Evolutionary conservation across 352 stramenopile species (phyloP), one percentile per base, ranked within the genome.

Genomic region (Pythium utonaiense): DNA sequence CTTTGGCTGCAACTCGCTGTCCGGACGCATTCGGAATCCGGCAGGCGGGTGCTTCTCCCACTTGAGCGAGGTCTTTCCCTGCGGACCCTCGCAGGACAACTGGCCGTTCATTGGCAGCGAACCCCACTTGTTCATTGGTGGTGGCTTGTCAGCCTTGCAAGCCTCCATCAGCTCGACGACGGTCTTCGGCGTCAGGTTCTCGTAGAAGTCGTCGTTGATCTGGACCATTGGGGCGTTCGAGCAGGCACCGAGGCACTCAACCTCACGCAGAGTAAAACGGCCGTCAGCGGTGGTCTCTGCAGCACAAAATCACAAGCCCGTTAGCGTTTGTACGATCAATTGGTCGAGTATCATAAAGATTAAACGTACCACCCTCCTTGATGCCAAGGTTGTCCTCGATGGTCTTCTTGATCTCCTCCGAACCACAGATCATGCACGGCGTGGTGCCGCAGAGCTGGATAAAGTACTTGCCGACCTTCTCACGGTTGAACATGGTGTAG

Each of bases 141-240:
- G 96, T 45, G 88, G 83, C 22, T 86, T 71, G 55, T 96, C 96
- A 36, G 82, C 78, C 86, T 98, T 98, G 82, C 97, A 99, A 13
- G 93, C 89, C 58, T 99, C 92, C 53, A 99, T 76, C 25, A 99
- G 75, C 69, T 98, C 86, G 53, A 97, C 86, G 28, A 90, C 98
- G n/a, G 96, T 98, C 74, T 98, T 83, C 6, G 95, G 93, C 30
- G 96, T 99, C 77, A 99, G 82, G 80, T 98, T 99, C 74, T 99
- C 97, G 67, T 95, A 92, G 60, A 98, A 99, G 80, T 99, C 96
- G 80, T 99, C 96, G 78, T 99, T 99, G 69, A 99, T 95, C 86
- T 99, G 97, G 48, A 99, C 86, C 98, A 99, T 99, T 52, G 98
- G 98, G 9, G 98, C 98, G 83, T 99, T 99, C 6, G 97, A 89